Percentiles rank a stretch among this genome's conserved stretches.
These are phyloP conservation scores for Heterobasidion annosum DNA, from an alignment of 1,284 basidiomycete species.

Conservation along the genomic window DNA sequence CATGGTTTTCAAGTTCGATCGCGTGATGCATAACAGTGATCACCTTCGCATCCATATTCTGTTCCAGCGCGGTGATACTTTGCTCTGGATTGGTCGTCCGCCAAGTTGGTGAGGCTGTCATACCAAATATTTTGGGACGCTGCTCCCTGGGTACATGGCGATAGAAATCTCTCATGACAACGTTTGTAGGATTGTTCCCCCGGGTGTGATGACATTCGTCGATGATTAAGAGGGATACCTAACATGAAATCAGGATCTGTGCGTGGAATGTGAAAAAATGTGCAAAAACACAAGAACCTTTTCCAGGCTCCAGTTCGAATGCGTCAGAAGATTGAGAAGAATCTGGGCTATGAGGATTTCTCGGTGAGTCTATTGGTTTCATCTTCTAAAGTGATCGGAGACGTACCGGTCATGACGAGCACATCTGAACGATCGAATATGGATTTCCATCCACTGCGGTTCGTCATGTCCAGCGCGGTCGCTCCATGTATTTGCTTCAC, in stretches of 20 bases:
- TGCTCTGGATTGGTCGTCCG: conserved; percentile 55
- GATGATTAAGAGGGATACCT: conserved; percentile 73
- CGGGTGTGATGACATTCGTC: conserved; percentile 78
- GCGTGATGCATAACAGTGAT: conserved; percentile 62
- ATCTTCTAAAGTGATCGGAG: background rate
- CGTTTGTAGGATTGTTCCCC: conserved; percentile 75
- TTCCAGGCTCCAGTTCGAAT: conserved; percentile 68
- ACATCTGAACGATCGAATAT: conserved; percentile 60
- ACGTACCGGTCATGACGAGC: conserved; percentile 72
- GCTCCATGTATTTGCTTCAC: conserved; percentile 63
- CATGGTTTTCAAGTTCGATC: conserved; percentile 51
- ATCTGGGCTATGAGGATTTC: conserved; percentile 54
- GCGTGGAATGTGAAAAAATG: background rate
- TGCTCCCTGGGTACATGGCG: conserved; percentile 34
- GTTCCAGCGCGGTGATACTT: conserved; percentile 56
- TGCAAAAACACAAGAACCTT: conserved; percentile 25
- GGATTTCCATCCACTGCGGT: conserved; percentile 54
- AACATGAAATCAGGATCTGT: background rate
- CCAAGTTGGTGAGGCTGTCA: conserved; percentile 84
- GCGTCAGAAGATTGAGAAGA: conserved; percentile 68
- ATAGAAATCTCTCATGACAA: conserved; percentile 69
- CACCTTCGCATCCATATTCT: conserved; percentile 62
- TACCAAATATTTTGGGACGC: conserved; percentile 78
- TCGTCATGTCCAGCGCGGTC: conserved; percentile 54
- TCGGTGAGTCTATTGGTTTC: background rate